Percentiles rank a stretch among this genome's conserved stretches.
phyloP scores from a whole-genome alignment of 148 eudicot species.

The Chenopodium album region DNA sequence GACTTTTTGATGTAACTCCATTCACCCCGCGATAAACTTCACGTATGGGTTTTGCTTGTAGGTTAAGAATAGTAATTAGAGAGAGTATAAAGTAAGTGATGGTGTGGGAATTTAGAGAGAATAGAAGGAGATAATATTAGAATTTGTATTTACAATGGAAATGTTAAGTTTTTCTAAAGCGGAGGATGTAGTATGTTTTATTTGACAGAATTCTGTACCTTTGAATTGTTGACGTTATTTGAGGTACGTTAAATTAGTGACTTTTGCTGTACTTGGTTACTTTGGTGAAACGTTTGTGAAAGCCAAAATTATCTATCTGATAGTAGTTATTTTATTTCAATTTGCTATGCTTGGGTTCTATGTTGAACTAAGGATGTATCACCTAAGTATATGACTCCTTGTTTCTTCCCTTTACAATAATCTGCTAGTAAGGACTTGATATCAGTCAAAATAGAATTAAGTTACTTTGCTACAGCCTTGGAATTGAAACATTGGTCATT shows the following conservation, averaged over 20 bases:
- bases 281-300: neutral
- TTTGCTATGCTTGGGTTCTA: neutral
- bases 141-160: no score
- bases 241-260: no score
- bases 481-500: no score
- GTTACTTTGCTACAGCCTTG: no score
- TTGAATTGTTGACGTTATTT: no score
- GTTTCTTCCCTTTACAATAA: neutral
- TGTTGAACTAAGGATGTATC: no score
- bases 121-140: neutral
- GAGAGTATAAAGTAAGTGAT: neutral
- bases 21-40: neutral
- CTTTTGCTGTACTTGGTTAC: no score
- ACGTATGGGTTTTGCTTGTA: neutral
- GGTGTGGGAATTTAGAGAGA: neutral
- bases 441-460: neutral
- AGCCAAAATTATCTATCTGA: neutral
- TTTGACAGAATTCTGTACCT: no score
- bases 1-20: neutral
- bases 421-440: neutral
- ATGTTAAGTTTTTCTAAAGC: no score
- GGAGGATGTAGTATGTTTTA: no score
- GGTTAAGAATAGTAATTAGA: neutral
- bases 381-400: neutral
- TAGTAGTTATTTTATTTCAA: neutral